Evolutionary conservation across 2,329 filamentous ascomycete genomes (phyloP), one percentile per base, ranked within the genome.

Genomic region (Colletotrichum sp.): DNA sequence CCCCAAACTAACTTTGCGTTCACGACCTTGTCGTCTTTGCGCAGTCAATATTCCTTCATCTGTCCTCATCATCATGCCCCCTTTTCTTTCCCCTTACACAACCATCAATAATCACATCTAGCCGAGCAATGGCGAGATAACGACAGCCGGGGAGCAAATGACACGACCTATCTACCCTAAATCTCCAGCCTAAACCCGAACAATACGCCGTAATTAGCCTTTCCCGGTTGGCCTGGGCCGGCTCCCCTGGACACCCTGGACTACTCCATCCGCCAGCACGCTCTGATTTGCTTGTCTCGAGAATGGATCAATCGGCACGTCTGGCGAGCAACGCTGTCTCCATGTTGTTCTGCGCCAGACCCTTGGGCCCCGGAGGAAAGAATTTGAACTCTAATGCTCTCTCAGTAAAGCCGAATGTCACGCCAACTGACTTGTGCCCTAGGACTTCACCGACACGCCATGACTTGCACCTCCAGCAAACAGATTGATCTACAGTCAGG

Each of bases 231-330:
- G 48, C 56, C 32, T 69, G 56, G 64, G 30, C 73, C 70, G 64
- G 58, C 48, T 69, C 48, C 73, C 73, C 63, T 73, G 58, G 70
- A 48, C 26, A 12, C 71, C 58, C 48, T 63, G 73, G 63, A 38
- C n/a, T 21, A 69, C 70, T 73, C 70, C 70, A 73, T 75, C 21
- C 24, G 43, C 34, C 28, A 32, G 58, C 64, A 30, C 26, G 10
- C 38, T 68, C 48, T 75, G 56, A 73, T 73, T 75, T 73, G 69
- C 69, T 52, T 73, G 43, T 43, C 26, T 52, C 28, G 43, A 34
- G 48, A 74, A 74, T 74, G 72, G 62, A 66, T 71, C 72, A 71
- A 71, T 74, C 68, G 72, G 72, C 72, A 74, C 62, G 43, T 68
- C 63, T 73, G 69, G 69, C 73, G 72, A 74, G 30, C 34, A 32